Conservation (phyloP, 2,329 filamentous ascomycete species). For the Scorias spongiosa region DNA sequence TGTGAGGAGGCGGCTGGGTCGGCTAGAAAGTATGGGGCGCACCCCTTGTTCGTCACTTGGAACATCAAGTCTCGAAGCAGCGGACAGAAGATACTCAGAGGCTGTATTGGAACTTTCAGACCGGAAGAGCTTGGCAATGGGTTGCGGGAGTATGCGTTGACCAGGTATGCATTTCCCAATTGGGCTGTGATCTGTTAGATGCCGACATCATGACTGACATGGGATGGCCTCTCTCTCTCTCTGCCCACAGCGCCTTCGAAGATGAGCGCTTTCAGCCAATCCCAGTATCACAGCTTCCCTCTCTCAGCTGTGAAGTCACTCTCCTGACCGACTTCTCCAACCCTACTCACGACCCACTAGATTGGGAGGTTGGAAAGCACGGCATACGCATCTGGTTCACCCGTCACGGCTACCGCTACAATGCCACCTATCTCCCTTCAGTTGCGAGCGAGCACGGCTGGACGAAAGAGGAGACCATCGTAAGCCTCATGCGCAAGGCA, state of each 20-base stretch:
- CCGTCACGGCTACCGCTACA: constrained; percentile 57
- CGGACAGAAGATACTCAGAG: constrained; percentile 56
- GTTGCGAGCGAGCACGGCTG: constrained; percentile 87
- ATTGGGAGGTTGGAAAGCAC: constrained; percentile 78
- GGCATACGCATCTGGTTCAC: constrained; percentile 76
- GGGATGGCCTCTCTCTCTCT: background rate
- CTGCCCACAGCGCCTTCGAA: constrained; percentile 40
- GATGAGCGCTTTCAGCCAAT: constrained; percentile 48
- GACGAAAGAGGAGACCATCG: constrained; percentile 81
- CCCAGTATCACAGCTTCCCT: constrained; percentile 50
- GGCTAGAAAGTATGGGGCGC: constrained; percentile 15
- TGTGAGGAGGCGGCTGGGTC: background rate
- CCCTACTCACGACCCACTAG: constrained; percentile 47
- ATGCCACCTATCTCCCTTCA: constrained; percentile 82
- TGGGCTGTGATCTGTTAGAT: constrained; percentile 1
- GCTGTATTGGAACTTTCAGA: constrained; percentile 94
- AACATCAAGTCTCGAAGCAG: constrained; percentile 49
- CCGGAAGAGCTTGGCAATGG: constrained; percentile 56
- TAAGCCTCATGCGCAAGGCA: constrained; percentile 85
- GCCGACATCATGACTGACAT: constrained; percentile 1
- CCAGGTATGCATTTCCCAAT: constrained; percentile 39
- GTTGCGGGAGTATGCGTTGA: constrained; percentile 66
- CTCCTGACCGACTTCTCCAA: constrained; percentile 52
- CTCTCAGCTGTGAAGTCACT: constrained; percentile 58
- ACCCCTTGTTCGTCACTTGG: constrained; percentile 90